Evolutionary conservation across 495 filamentous ascomycete genomes (phyloP).

Genomic region (Penicillium ucsense): DNA sequence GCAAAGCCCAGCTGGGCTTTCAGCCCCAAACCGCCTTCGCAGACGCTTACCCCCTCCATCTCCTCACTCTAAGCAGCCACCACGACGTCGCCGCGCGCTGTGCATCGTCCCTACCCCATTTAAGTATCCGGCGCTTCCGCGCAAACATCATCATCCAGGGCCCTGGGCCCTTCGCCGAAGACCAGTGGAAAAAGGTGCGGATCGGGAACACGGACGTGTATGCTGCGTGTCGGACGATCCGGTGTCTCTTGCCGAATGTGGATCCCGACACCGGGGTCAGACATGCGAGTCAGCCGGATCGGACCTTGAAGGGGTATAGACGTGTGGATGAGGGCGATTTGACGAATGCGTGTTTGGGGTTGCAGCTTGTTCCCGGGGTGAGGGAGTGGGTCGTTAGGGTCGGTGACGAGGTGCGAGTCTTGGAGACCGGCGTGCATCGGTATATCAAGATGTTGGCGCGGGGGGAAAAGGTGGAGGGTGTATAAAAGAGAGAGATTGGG

Average conservation of each 20-base stretch:
- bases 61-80: slow-evolving; percentile 67
- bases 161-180: slow-evolving; percentile 56
- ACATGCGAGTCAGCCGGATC: slow-evolving; percentile 64
- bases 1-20: slow-evolving; percentile 57
- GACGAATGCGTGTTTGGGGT: slow-evolving; percentile 65
- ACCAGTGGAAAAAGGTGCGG: slow-evolving; percentile 65
- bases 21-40: slow-evolving; percentile 72
- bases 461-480: slow-evolving; percentile 30
- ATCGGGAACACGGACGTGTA: slow-evolving; percentile 39
- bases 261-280: slow-evolving; percentile 62
- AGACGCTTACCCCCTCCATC: slow-evolving; percentile 82
- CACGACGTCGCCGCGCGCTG: slow-evolving; percentile 48
- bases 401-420: slow-evolving; percentile 50
- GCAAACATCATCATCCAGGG: slow-evolving; percentile 74
- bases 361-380: slow-evolving; percentile 37
- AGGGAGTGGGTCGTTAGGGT: slow-evolving; percentile 40
- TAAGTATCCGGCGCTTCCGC: slow-evolving; percentile 66
- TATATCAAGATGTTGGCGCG: slow-evolving; percentile 46
- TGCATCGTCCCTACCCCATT: slow-evolving; percentile 43
- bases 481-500: slow-evolving; percentile 6
- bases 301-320: slow-evolving; percentile 57
- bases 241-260: slow-evolving; percentile 80
- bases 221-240: slow-evolving; percentile 63
- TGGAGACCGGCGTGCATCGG: slow-evolving; percentile 52
- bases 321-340: slow-evolving; percentile 65